These are phyloP conservation scores for Nannochloropsis gaditana DNA, from an alignment of 108 stramenopile species.

Conservation along the genomic window DNA sequence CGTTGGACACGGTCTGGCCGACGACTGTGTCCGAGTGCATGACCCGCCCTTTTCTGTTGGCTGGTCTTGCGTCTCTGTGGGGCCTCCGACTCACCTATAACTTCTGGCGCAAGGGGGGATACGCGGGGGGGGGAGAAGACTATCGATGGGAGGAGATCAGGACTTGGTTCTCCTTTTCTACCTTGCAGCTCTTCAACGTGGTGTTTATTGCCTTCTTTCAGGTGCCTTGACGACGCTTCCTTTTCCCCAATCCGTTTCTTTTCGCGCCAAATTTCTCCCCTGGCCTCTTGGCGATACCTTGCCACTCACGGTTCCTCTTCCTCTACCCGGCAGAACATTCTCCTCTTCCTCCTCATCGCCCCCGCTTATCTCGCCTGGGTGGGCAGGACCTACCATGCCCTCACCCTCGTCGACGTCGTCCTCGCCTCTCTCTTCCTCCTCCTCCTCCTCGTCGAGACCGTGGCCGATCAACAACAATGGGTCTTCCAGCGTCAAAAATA, in stretches of 20 bases:
- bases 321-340: background rate
- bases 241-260: background rate
- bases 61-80: background rate
- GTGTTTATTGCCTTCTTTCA: background rate
- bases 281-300: background rate
- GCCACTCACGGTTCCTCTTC: background rate
- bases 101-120: background rate
- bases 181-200: background rate
- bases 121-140: background rate
- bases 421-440: background rate
- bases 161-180: background rate
- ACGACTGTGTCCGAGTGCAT: background rate
- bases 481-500: background rate
- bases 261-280: background rate
- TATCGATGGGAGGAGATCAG: background rate
- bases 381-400: background rate
- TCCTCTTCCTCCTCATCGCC: background rate
- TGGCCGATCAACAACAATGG: constrained; percentile 7
- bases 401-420: background rate
- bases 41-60: background rate
- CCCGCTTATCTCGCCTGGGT: background rate
- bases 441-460: background rate
- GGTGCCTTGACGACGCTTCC: background rate
- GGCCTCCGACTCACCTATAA: background rate
- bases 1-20: background rate